Conservation (phyloP, 345 rosid species). For the Syzygium jambos region DNA sequence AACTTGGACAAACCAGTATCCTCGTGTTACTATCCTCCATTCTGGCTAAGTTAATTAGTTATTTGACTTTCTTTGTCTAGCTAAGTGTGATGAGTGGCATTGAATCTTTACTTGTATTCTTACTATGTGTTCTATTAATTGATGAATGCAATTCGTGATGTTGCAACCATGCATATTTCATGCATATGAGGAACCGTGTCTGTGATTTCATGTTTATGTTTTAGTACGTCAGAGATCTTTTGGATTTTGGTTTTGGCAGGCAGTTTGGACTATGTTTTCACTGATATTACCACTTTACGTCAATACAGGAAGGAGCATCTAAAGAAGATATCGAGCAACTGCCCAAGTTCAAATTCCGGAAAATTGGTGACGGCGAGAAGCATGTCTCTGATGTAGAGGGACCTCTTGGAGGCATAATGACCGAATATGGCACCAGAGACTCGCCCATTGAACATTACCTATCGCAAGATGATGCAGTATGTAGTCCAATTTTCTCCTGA, state of each 20-base stretch:
- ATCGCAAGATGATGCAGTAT: constrained; percentile 78
- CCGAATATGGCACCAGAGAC: constrained; percentile 64
- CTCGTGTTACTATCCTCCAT: not conserved
- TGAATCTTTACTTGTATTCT: not conserved
- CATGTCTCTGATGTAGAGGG: constrained; percentile 29
- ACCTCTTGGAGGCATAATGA: constrained; percentile 68
- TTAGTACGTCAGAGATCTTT: not conserved
- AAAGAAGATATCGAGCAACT: constrained; percentile 84
- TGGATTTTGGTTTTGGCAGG: not conserved
- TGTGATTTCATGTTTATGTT: not conserved
- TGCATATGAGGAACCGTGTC: not conserved
- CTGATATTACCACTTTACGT: not conserved
- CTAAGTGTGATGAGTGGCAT: not conserved
- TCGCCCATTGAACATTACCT: constrained; percentile 53
- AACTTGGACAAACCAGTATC: not conserved
- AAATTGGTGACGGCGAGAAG: constrained; percentile 33
- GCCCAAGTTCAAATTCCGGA: constrained; percentile 65
- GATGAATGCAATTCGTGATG: not conserved
- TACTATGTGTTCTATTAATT: not conserved
- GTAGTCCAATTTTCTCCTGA: constrained; percentile 5
- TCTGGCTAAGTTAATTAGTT: not conserved
- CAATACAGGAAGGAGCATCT: constrained; percentile 86
- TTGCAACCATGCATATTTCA: not conserved
- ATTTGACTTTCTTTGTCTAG: not conserved
- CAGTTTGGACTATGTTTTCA: not conserved